A percentile compares a stretch with the other conserved stretches of the same genome.
These are phyloP conservation scores for Trametes hirsuta DNA, from an alignment of 1,284 basidiomycete species.

Conservation along the genomic window DNA sequence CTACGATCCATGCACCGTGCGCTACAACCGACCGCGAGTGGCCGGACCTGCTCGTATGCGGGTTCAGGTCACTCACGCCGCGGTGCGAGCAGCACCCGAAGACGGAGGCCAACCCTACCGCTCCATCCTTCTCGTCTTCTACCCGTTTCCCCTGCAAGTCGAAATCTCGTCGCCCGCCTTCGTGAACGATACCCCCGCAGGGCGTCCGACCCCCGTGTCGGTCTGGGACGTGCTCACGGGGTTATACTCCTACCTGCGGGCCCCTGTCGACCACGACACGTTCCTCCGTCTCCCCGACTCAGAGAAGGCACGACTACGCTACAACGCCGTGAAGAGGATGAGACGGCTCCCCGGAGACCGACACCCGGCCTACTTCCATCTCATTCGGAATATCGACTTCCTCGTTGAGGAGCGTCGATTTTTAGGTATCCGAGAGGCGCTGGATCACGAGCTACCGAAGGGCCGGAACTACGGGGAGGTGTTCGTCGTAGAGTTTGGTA, in stretches of 20 bases:
- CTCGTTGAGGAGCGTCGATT: slow-evolving; percentile 13
- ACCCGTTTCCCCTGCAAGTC: slow-evolving; percentile 2
- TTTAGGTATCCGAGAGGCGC: slow-evolving; percentile 14
- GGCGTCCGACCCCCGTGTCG: slow-evolving; percentile 3
- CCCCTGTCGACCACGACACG: not conserved
- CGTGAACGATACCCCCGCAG: not conserved
- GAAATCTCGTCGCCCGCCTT: not conserved
- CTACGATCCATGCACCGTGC: not conserved
- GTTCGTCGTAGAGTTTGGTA: slow-evolving; percentile 9
- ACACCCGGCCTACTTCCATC: not conserved
- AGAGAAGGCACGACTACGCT: not conserved
- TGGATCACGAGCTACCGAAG: slow-evolving; percentile 5
- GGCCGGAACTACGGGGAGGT: slow-evolving; percentile 13
- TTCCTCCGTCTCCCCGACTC: not conserved
- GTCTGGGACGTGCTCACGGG: slow-evolving; percentile 17
- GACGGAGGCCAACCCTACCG: slow-evolving; percentile 1
- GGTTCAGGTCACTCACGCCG: not conserved
- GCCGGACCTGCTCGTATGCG: not conserved
- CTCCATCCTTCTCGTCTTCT: slow-evolving; percentile 11
- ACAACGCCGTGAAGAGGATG: not conserved
- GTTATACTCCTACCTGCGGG: slow-evolving; percentile 12
- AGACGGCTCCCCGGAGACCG: not conserved
- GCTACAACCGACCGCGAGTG: not conserved
- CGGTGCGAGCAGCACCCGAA: not conserved
- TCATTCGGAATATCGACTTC: slow-evolving; percentile 22